Evolutionary conservation across 2,329 filamentous ascomycete species (phyloP).

Genomic region (Helminthosporium solani): DNA sequence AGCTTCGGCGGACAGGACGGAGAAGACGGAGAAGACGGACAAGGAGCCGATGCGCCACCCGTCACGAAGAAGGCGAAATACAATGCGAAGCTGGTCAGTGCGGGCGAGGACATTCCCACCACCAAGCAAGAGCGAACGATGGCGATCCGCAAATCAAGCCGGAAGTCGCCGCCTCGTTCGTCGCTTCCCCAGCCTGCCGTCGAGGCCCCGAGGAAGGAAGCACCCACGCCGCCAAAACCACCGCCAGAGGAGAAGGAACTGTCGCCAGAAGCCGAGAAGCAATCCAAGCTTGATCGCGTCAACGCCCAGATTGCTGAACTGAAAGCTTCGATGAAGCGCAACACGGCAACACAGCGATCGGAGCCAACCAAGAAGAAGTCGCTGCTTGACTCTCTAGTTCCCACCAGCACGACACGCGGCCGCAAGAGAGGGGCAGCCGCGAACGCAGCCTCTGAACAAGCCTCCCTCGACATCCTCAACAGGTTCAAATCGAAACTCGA

Average conservation of each 20-base stretch:
- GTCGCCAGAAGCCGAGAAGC: constrained; percentile 42
- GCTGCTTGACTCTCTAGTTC: constrained; percentile 71
- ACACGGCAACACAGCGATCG: constrained; percentile 35
- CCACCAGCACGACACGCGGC: constrained; percentile 67
- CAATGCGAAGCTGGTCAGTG: constrained; percentile 69
- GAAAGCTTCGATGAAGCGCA: constrained; percentile 78
- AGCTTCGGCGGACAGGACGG: constrained; percentile 70
- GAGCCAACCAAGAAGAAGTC: constrained; percentile 55
- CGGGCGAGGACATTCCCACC: constrained; percentile 42
- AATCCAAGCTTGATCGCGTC: constrained; percentile 62
- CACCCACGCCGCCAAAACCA: constrained; percentile 15
- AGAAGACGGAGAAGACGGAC: constrained; percentile 62
- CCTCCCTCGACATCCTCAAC: constrained; percentile 68
- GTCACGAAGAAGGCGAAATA: constrained; percentile 75
- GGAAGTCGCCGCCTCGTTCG: constrained; percentile 26
- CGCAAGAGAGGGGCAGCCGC: constrained; percentile 67
- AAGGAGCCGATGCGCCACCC: constrained; percentile 57
- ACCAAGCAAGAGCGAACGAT: constrained; percentile 26
- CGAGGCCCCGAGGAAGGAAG: constrained; percentile 13
- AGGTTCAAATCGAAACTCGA: constrained; percentile 78
- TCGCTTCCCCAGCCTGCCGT: constrained; percentile 22
- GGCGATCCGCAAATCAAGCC: constrained; percentile 34
- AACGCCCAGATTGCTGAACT: constrained; percentile 79
- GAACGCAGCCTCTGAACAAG: constrained; percentile 51
- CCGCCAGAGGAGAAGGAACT: constrained; percentile 33